A percentile compares a stretch with the other conserved stretches of the same genome.
Conservation (phyloP, 2,329 filamentous ascomycete genomes). For the Paraphaeosphaeria minitans region DNA sequence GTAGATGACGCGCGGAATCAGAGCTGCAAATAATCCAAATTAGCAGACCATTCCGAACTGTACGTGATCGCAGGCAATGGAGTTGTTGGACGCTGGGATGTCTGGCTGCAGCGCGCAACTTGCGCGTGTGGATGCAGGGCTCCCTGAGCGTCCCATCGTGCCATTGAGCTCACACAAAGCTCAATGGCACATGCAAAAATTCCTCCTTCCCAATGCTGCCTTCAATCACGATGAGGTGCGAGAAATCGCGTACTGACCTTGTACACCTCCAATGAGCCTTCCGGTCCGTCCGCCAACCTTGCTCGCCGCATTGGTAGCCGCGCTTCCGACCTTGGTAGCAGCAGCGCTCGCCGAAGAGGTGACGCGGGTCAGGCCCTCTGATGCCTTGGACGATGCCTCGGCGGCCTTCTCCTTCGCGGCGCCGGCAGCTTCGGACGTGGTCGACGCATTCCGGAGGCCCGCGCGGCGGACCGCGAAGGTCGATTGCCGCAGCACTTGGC, state of each 20-base stretch:
- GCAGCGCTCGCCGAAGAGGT: constrained; percentile 79
- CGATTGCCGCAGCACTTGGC: constrained; percentile 53
- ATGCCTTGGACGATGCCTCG: constrained; percentile 77
- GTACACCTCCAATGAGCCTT: constrained; percentile 75
- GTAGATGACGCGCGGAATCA: constrained; percentile 86
- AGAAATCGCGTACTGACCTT: constrained; percentile 69
- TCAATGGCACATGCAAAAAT: not conserved
- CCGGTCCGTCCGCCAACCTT: constrained; percentile 85
- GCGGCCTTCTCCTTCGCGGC: constrained; percentile 54
- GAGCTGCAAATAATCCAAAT: constrained; percentile 59
- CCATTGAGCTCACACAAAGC: constrained; percentile 22
- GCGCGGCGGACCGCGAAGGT: constrained; percentile 50
- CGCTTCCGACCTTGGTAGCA: constrained; percentile 73
- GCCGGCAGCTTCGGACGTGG: constrained; percentile 53
- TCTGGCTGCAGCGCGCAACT: constrained; percentile 5
- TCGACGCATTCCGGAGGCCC: constrained; percentile 56
- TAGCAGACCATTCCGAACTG: constrained; percentile 16
- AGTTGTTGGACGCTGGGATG: not conserved
- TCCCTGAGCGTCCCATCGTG: constrained; percentile 17
- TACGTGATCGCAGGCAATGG: constrained; percentile 1
- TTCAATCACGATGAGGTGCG: constrained; percentile 9
- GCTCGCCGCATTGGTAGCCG: constrained; percentile 53
- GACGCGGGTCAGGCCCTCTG: constrained; percentile 82
- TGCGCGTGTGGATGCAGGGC: not conserved
- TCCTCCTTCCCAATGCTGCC: constrained; percentile 12